Evolutionary conservation across 2,329 filamentous ascomycete species (phyloP).

Genomic region (Arachnopeziza araneosa): DNA sequence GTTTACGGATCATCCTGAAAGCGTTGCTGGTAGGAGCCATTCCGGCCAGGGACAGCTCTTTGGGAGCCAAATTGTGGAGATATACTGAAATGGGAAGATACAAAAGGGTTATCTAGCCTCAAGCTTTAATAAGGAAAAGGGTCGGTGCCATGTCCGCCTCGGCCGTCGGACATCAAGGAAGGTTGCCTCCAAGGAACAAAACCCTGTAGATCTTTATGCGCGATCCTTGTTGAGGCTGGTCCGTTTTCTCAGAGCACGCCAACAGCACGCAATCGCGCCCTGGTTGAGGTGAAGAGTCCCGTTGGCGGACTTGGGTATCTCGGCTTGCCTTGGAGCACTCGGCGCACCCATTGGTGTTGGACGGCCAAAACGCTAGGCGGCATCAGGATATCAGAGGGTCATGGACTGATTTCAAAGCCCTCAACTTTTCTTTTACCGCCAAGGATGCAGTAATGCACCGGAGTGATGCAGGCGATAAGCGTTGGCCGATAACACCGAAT

Average conservation of each 20-base stretch:
- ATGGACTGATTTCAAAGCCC: constrained; percentile 4
- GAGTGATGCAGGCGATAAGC: not conserved
- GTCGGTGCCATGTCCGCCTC: constrained; percentile 5
- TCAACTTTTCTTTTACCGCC: not conserved
- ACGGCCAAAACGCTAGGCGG: not conserved
- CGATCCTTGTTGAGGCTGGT: constrained; percentile 10
- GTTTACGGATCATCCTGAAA: constrained; percentile 27
- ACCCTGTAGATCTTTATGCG: constrained; percentile 12
- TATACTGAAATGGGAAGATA: not conserved
- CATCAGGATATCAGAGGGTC: constrained; percentile 4
- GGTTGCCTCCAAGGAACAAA: not conserved
- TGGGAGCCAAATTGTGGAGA: constrained; percentile 21
- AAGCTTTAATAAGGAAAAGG: constrained; percentile 2
- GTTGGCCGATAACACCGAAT: not conserved
- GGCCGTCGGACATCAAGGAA: constrained; percentile 11
- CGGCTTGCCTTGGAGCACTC: too few species aligned
- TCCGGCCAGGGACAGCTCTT: constrained; percentile 8
- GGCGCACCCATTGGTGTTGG: too few species aligned
- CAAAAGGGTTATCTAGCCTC: constrained; percentile 9
- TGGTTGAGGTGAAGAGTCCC: not conserved
- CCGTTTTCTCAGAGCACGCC: not conserved
- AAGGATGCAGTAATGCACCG: not conserved
- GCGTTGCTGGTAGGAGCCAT: constrained; percentile 21
- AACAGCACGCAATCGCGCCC: constrained; percentile 6
- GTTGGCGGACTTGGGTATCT: not conserved